A percentile compares a stretch with the other conserved stretches of the same genome.
Evolutionary conservation across 2,329 filamentous ascomycete species (phyloP).

Genomic region (Xylaria polymorpha): DNA sequence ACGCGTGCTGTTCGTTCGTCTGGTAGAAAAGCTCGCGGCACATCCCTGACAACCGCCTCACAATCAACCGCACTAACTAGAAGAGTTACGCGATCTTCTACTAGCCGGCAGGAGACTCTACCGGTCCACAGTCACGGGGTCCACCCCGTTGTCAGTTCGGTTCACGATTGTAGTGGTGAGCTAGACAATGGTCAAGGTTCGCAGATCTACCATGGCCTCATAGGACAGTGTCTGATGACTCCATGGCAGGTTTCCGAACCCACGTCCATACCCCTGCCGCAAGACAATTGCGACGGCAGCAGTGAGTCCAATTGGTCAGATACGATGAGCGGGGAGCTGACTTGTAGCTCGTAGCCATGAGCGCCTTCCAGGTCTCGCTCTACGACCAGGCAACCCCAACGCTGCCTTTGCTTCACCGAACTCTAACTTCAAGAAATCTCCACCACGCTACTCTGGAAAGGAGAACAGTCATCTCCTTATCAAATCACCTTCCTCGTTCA

Average conservation of each 20-base stretch:
- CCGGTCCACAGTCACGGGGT: slow-evolving; percentile 46
- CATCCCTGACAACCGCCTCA: slow-evolving; percentile 7
- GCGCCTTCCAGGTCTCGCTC: slow-evolving; percentile 52
- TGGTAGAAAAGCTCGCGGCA: slow-evolving; percentile 23
- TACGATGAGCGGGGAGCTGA: slow-evolving; percentile 30
- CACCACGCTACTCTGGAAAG: slow-evolving; percentile 46
- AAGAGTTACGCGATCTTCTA: slow-evolving; percentile 39
- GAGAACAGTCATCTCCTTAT: slow-evolving; percentile 48
- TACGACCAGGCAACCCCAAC: slow-evolving; percentile 54
- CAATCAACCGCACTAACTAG: slow-evolving; percentile 30
- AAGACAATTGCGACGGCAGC: slow-evolving; percentile 41
- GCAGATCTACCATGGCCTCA: slow-evolving; percentile 35
- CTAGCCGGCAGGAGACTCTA: slow-evolving; percentile 39
- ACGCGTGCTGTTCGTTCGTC: slow-evolving; percentile 34
- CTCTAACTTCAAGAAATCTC: slow-evolving; percentile 45
- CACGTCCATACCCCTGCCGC: slow-evolving; percentile 31
- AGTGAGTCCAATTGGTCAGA: slow-evolving; percentile 42
- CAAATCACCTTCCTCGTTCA: slow-evolving; percentile 44
- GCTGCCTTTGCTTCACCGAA: slow-evolving; percentile 49
- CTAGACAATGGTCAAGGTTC: slow-evolving; percentile 46
- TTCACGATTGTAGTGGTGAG: slow-evolving; percentile 34
- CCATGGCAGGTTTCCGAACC: slow-evolving; percentile 41
- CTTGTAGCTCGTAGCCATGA: slow-evolving; percentile 50
- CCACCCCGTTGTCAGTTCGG: slow-evolving; percentile 36
- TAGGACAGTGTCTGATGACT: slow-evolving; percentile 33